phyloP scores from a whole-genome alignment of 179 eudicot species.

The Camellia oleifera region DNA sequence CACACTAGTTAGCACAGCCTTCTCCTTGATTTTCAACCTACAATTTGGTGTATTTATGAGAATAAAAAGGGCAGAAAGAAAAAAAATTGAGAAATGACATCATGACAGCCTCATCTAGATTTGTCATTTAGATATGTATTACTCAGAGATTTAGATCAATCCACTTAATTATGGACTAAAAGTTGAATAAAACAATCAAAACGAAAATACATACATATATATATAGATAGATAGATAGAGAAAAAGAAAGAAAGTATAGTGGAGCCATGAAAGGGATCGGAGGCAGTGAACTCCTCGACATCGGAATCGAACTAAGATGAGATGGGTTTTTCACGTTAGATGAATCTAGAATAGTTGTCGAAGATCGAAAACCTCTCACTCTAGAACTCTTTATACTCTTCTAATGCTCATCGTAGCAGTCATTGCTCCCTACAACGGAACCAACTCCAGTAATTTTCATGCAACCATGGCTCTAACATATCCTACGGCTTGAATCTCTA shows the following conservation, averaged over 20 bases:
- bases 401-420: slow-evolving; percentile 16
- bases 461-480: no score
- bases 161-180: neutral
- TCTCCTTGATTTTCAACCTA: slow-evolving; percentile 76
- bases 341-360: slow-evolving; percentile 51
- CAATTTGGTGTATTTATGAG: slow-evolving; percentile 15
- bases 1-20: slow-evolving; percentile 64
- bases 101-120: no score
- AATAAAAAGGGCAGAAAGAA: slow-evolving; percentile 7
- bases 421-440: no score
- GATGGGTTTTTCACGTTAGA: slow-evolving; percentile 42
- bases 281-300: slow-evolving; percentile 60
- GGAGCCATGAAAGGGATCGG: slow-evolving; percentile 73
- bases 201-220: neutral
- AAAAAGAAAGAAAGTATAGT: slow-evolving; percentile 33
- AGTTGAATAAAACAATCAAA: neutral
- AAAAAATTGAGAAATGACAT: no score
- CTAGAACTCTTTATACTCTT: slow-evolving; percentile 52
- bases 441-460: no score
- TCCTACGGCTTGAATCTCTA: no score
- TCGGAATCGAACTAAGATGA: slow-evolving; percentile 69
- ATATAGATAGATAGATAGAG: neutral
- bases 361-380: slow-evolving; percentile 55
- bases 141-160: no score
- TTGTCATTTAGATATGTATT: no score